Percentiles rank a stretch among this genome's conserved stretches.
phyloP scores from a whole-genome alignment of 805 yeast genomes.

The Candida peoriensis region DNA sequence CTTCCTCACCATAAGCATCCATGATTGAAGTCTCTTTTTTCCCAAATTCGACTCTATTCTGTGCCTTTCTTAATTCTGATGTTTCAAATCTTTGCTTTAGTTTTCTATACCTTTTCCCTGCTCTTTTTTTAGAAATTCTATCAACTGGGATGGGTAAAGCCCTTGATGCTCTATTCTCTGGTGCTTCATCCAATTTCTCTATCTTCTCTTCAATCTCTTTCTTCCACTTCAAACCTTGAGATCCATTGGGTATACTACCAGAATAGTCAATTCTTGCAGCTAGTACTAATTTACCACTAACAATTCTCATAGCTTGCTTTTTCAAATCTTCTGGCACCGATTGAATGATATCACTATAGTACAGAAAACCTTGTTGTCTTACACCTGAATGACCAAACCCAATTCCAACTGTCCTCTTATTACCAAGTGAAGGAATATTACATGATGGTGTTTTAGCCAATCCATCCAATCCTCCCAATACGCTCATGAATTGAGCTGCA shows the following conservation, averaged over 20 bases:
- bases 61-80: conserved; percentile 78
- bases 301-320: conserved; percentile 68
- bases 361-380: conserved; percentile 67
- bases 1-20: conserved; percentile 73
- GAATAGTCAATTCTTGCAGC: conserved; percentile 80
- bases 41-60: conserved; percentile 82
- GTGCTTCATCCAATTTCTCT: conserved; percentile 73
- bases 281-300: conserved; percentile 72
- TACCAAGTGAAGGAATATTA: conserved; percentile 76
- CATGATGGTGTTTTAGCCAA: conserved; percentile 75
- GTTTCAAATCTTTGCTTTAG: conserved; percentile 74
- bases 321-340: conserved; percentile 52
- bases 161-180: conserved; percentile 53
- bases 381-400: conserved; percentile 41
- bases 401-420: conserved; percentile 34
- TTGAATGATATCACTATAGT: conserved; percentile 53
- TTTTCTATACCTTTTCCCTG: conserved; percentile 77
- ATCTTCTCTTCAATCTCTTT: conserved; percentile 58
- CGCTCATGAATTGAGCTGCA: conserved; percentile 67
- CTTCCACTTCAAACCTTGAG: conserved; percentile 53
- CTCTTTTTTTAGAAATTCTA: conserved; percentile 73
- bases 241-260: conserved; percentile 37
- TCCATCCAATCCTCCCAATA: conserved; percentile 62
- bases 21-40: conserved; percentile 55
- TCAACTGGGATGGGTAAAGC: conserved; percentile 72